Percentiles rank a stretch among this genome's conserved stretches.
These are phyloP conservation scores for Naganishia sp. DNA, from an alignment of 1,284 basidiomycete species.

Conservation along the genomic window DNA sequence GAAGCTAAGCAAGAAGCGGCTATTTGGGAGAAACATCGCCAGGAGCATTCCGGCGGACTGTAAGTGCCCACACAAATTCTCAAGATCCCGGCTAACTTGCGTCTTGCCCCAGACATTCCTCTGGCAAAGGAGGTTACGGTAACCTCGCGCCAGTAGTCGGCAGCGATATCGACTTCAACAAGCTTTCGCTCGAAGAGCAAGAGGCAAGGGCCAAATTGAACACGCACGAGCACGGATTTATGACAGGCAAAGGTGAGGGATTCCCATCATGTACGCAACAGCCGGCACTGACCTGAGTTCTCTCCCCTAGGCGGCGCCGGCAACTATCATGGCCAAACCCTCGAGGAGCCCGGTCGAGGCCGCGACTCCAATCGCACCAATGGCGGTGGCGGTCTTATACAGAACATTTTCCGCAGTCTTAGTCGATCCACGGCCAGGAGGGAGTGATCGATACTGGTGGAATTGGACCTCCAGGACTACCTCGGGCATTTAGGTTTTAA, in stretches of 20 bases:
- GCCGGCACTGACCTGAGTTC: background rate
- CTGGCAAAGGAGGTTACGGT: slow-evolving; percentile 50
- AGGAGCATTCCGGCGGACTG: slow-evolving; percentile 42
- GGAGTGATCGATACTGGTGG: background rate
- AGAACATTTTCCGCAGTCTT: slow-evolving; percentile 48
- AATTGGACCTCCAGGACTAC: background rate
- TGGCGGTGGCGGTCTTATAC: slow-evolving; percentile 44
- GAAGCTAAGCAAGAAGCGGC: slow-evolving; percentile 29
- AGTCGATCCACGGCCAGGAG: slow-evolving; percentile 42
- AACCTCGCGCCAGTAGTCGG: slow-evolving; percentile 39
- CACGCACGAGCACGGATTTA: slow-evolving; percentile 34
- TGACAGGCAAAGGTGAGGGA: slow-evolving; percentile 44
- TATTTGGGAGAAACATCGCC: slow-evolving; percentile 39
- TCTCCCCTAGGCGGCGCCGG: slow-evolving; percentile 44
- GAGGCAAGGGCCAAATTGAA: slow-evolving; percentile 48
- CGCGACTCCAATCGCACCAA: slow-evolving; percentile 35
- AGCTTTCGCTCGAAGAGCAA: slow-evolving; percentile 45
- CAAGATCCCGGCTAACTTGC: background rate
- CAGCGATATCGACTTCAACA: slow-evolving; percentile 33
- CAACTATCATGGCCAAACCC: slow-evolving; percentile 36
- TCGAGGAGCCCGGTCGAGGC: slow-evolving; percentile 41
- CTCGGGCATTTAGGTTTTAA: background rate
- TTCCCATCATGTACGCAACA: slow-evolving; percentile 19
- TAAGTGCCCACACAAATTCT: slow-evolving; percentile 33
- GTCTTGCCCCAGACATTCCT: slow-evolving; percentile 37